phyloP scores from a whole-genome alignment of 768 basidiomycete genomes.

The Chalciporus pseudorubinellus region DNA sequence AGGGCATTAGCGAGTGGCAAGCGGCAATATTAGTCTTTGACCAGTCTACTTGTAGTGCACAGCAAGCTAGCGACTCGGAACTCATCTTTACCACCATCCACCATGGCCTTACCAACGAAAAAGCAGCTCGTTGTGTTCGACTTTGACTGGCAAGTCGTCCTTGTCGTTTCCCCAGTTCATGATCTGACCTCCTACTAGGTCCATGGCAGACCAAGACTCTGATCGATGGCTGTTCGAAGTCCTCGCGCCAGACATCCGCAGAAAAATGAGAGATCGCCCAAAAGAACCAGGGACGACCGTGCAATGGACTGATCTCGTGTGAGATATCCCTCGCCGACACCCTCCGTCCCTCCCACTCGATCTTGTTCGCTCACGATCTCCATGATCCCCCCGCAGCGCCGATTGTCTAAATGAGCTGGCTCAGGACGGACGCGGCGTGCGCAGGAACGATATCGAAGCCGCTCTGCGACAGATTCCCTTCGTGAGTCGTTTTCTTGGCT shows the following conservation, averaged over 20 bases:
- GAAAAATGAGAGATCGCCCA: constrained; percentile 53
- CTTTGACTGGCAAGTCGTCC: constrained; percentile 80
- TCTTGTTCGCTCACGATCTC: neutral
- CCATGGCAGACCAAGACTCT: constrained; percentile 92
- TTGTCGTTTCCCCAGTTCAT: neutral
- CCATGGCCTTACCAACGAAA: constrained; percentile 28
- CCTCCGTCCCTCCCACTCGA: neutral
- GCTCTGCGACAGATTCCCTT: constrained; percentile 84
- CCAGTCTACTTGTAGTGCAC: too few species aligned
- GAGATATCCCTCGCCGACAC: constrained; percentile 27
- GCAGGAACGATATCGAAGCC: constrained; percentile 69
- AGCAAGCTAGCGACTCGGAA: too few species aligned
- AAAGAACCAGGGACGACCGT: constrained; percentile 53
- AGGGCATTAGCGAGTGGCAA: constrained; percentile 46
- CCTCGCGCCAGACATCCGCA: constrained; percentile 77
- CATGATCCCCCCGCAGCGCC: constrained; percentile 37
- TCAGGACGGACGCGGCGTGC: constrained; percentile 58
- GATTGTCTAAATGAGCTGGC: constrained; percentile 64
- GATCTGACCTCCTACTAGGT: constrained; percentile 45
- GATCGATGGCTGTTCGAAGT: constrained; percentile 94
- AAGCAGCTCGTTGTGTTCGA: constrained; percentile 89
- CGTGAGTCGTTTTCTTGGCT: constrained; percentile 43
- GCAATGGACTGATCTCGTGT: constrained; percentile 98
- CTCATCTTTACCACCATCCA: neutral
- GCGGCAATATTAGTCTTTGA: too few species aligned